Evolutionary conservation across 2,329 filamentous ascomycete species (phyloP), one percentile per base, ranked within the genome.

Genomic region (Didymella sp.): DNA sequence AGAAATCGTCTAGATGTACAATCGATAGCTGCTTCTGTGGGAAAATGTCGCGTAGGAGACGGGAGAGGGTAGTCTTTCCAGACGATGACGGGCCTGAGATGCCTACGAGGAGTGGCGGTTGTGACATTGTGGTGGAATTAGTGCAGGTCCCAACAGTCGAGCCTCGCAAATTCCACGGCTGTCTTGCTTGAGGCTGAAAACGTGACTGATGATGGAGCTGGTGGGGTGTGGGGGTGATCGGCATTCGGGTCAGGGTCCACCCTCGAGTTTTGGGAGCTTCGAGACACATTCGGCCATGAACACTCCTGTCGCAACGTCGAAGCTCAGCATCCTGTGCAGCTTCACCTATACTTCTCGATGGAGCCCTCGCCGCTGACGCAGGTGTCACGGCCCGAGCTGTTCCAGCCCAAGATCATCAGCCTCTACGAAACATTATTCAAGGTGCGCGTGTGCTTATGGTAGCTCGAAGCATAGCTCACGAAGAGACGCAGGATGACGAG

Each of bases 1-100:
- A 99, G 74, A 98, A 99, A 77, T 99, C 95, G 79, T 99, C 95
- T 74, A 96, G 87, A 75, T 99, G 95, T 21, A 99, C 83, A 70
- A 98, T 90, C 71, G 92, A 94, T 15, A 87, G 61, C n/a, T 65
- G 64, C 15, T 61, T 48, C 12, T 70, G 63, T 8, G 88, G 88
- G 69, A 97, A 92, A 63, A 96, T 88, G 72, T 91, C 87, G 56
- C 92, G 87, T 17, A 99, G 82, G 12, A 97, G 83, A 2, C 94
- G 86, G 19, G 92, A 90, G 13, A 99, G 85, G 2, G 95, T 98
- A 2, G 95, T 98, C 80, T 99, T 99, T 58, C 95, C 95, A 68
- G 90, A 94, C 3, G 90, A 96, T 1, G 94, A 97, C 62, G 90
- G 91, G 53, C 95, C 95, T 35, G 91, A 96, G 56, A 98, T 87